A percentile compares a stretch with the other conserved stretches of the same genome.
Conservation (phyloP, 2,329 filamentous ascomycete genomes). For the Ophiognomonia clavigignenti-juglandacearum region DNA sequence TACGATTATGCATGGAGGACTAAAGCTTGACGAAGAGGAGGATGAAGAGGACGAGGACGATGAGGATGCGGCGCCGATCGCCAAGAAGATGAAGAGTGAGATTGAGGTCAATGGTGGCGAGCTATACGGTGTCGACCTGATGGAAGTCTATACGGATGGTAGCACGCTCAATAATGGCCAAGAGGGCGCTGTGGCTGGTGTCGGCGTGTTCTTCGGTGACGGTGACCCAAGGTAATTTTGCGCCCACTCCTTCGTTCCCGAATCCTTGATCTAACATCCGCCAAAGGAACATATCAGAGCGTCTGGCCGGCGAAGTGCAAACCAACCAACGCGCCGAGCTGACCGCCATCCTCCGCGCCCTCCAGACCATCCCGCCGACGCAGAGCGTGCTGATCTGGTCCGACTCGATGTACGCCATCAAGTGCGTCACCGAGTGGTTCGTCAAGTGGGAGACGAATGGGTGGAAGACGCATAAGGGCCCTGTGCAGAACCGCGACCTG, state of each 20-base stretch:
- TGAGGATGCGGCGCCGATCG: slow-evolving; percentile 25
- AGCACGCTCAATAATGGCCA: slow-evolving; percentile 56
- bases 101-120: slow-evolving; percentile 5
- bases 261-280: slow-evolving; percentile 15
- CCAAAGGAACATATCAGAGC: slow-evolving; percentile 64
- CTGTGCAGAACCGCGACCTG: slow-evolving; percentile 85
- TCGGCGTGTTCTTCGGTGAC: slow-evolving; percentile 60
- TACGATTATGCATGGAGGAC: slow-evolving; percentile 10
- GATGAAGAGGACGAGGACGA: slow-evolving; percentile 24
- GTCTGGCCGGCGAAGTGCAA: slow-evolving; percentile 67
- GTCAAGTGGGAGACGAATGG: slow-evolving; percentile 67
- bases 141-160: slow-evolving; percentile 58
- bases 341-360: slow-evolving; percentile 76
- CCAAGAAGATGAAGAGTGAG: slow-evolving; percentile 30
- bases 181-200: slow-evolving; percentile 49
- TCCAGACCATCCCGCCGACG: slow-evolving; percentile 67
- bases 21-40: slow-evolving; percentile 18
- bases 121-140: slow-evolving; percentile 26
- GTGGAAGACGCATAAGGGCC: slow-evolving; percentile 70
- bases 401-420: slow-evolving; percentile 89
- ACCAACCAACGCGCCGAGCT: slow-evolving; percentile 97
- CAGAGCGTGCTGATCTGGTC: slow-evolving; percentile 72
- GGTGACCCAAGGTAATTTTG: slow-evolving; percentile 45
- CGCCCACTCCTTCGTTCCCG: not conserved
- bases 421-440: slow-evolving; percentile 84